A percentile compares a stretch with the other conserved stretches of the same genome.
Evolutionary conservation across 2,329 filamentous ascomycete genomes (phyloP).

Genomic region (Thielaviopsis populi): DNA sequence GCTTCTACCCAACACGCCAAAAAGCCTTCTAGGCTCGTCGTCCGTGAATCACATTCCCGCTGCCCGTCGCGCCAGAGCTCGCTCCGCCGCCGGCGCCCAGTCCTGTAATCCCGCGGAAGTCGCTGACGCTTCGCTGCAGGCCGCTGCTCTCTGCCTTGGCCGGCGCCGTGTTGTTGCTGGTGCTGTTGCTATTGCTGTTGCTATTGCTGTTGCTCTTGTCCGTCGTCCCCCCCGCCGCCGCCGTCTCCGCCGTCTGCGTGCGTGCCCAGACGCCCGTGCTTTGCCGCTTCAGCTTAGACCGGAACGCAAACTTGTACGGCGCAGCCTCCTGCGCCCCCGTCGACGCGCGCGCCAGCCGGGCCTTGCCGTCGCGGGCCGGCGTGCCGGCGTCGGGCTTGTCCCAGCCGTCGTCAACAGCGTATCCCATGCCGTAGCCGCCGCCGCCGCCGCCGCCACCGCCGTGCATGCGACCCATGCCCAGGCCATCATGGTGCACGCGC

Average conservation of each 20-base stretch:
- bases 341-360: background rate
- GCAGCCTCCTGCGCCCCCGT: constrained; percentile 10
- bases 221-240: background rate
- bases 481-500: background rate
- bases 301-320: constrained; percentile 6
- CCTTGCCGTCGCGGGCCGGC: background rate
- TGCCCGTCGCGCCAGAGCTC: background rate
- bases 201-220: background rate
- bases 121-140: background rate
- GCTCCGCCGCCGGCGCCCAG: background rate
- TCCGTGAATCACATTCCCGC: constrained; percentile 1
- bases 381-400: background rate
- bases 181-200: background rate
- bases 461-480: background rate
- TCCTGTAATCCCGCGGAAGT: background rate
- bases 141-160: background rate
- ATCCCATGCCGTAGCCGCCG: background rate
- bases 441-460: background rate
- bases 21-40: constrained; percentile 6
- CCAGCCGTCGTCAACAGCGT: constrained; percentile 14
- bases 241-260: background rate
- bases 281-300: constrained; percentile 4
- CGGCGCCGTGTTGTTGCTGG: background rate
- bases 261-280: constrained; percentile 9
- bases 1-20: background rate